phyloP scores from a whole-genome alignment of 2,329 filamentous ascomycete species.

The Sarocladiaceae sp. region DNA sequence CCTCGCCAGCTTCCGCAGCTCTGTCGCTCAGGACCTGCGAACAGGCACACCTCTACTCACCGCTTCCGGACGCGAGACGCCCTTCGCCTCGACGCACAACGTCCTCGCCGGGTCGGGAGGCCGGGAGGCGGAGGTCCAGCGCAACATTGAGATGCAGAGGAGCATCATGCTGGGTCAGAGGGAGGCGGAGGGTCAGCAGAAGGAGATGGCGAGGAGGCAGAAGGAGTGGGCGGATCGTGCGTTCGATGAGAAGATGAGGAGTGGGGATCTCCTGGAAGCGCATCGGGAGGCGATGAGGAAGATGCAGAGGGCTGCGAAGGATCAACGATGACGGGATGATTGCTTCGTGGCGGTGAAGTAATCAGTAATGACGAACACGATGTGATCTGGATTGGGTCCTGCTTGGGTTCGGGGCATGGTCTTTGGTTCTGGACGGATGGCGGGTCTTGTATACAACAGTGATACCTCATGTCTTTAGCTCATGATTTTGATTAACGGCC shows the following conservation, averaged over 20 bases:
- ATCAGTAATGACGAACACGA: neutral
- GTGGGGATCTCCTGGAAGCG: slow-evolving; percentile 64
- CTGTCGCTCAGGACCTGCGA: slow-evolving; percentile 56
- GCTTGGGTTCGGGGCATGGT: neutral
- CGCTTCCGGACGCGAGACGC: slow-evolving; percentile 30
- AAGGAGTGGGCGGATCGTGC: slow-evolving; percentile 53
- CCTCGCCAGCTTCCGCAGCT: slow-evolving; percentile 62
- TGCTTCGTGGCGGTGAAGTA: neutral
- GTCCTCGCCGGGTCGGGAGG: slow-evolving; percentile 18
- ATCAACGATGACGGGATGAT: too few species aligned
- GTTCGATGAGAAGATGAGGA: slow-evolving; percentile 71
- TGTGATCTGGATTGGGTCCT: neutral
- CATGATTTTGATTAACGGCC: too few species aligned
- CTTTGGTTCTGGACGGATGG: neutral
- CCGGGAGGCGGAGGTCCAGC: slow-evolving; percentile 36
- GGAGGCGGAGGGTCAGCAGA: slow-evolving; percentile 54
- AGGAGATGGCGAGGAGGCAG: slow-evolving; percentile 51
- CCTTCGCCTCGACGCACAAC: slow-evolving; percentile 28
- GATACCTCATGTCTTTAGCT: slow-evolving; percentile 4
- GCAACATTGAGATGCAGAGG: slow-evolving; percentile 48
- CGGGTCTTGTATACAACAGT: neutral
- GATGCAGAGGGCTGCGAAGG: slow-evolving; percentile 56
- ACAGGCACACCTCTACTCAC: slow-evolving; percentile 28
- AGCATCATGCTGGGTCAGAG: slow-evolving; percentile 54
- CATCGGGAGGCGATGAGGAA: slow-evolving; percentile 74